A percentile compares a stretch with the other conserved stretches of the same genome.
Evolutionary conservation across 257 asterid genomes (phyloP).

Genomic region (Capsicum rhomboideum): DNA sequence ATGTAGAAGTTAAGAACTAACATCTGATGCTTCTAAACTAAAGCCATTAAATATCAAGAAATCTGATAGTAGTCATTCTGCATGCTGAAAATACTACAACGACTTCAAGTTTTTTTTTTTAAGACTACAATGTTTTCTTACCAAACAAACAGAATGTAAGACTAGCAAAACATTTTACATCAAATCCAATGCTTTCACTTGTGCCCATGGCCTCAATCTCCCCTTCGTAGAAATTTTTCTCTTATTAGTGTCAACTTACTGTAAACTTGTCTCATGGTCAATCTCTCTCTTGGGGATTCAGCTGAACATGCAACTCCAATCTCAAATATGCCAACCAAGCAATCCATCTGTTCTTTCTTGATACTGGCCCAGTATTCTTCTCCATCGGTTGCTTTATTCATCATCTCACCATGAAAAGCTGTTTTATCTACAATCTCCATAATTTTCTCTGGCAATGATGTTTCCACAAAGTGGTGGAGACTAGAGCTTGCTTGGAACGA

Average conservation of each 20-base stretch:
- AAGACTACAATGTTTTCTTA: background rate
- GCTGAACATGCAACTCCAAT: slow-evolving; percentile 15
- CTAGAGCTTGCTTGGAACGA: slow-evolving; percentile 4
- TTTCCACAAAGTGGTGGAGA: slow-evolving; percentile 18
- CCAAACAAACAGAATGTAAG: background rate
- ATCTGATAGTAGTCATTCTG: background rate
- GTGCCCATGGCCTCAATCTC: background rate
- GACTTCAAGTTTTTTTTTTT: background rate
- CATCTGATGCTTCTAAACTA: background rate
- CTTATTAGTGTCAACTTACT: background rate
- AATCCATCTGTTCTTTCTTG: background rate
- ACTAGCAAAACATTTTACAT: background rate
- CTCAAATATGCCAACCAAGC: slow-evolving; percentile 9
- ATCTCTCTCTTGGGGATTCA: slow-evolving; percentile 9
- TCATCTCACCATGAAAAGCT: background rate
- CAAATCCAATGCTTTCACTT: background rate
- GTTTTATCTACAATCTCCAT: slow-evolving; percentile 20
- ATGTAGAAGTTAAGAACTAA: no score
- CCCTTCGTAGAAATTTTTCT: slow-evolving; percentile 5
- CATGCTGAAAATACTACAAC: background rate
- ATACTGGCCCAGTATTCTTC: background rate
- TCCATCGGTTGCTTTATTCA: background rate
- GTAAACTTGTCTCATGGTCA: slow-evolving; percentile 7
- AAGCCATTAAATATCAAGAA: background rate
- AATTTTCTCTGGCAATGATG: background rate